Conservation (phyloP, 345 rosid genomes). For the Acer saccharum region DNA sequence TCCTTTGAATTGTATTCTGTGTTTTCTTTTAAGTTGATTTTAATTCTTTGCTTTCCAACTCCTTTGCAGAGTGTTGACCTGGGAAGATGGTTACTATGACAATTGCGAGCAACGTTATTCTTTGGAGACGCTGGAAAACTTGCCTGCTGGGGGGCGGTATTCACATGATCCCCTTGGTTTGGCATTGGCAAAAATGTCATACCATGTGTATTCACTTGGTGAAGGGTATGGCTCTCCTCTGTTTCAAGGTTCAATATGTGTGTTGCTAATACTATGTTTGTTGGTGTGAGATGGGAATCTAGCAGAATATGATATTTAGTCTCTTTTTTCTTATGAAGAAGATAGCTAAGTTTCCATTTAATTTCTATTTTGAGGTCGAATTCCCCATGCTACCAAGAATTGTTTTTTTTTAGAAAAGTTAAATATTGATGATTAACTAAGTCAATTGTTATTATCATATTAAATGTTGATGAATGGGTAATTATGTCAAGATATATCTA, state of each 20-base stretch:
- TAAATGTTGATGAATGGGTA: neutral
- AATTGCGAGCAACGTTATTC: constrained; percentile 42
- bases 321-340: neutral
- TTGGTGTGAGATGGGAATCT: neutral
- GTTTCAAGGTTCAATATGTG: neutral
- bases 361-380: neutral
- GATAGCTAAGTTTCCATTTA: neutral
- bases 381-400: neutral
- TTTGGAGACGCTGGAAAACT: constrained; percentile 39
- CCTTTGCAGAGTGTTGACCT: constrained; percentile 75
- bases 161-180: constrained; percentile 63
- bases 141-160: constrained; percentile 38
- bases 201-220: constrained; percentile 81
- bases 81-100: constrained; percentile 87
- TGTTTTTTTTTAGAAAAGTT: neutral
- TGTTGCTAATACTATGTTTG: neutral
- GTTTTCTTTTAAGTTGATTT: neutral
- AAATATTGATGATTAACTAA: neutral
- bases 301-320: neutral
- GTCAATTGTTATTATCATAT: neutral
- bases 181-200: constrained; percentile 90
- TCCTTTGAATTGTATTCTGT: neutral
- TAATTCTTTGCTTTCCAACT: constrained; percentile 8
- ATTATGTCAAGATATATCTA: neutral
- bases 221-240: constrained; percentile 67